Conservation (phyloP, 1,284 basidiomycete species). For the Caloboletus inedulis region DNA sequence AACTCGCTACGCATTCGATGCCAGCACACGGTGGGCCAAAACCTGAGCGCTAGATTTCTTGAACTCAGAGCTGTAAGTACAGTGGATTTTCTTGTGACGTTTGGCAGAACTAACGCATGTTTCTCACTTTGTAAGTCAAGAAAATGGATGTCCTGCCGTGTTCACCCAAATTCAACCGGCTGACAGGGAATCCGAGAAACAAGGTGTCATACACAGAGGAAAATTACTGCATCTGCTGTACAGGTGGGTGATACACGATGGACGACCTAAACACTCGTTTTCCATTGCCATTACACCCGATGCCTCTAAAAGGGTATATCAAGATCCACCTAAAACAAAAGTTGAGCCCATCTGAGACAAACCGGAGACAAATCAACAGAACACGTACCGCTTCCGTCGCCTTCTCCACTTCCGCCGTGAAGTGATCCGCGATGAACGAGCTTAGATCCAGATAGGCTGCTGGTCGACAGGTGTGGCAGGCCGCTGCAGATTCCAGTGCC, state of each 20-base stretch:
- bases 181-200: neutral
- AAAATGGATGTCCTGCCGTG: neutral
- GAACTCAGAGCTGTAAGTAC: neutral
- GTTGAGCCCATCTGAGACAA: slow-evolving; percentile 11
- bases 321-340: slow-evolving; percentile 29
- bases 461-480: slow-evolving; percentile 30
- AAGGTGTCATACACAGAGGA: neutral
- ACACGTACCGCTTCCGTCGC: slow-evolving; percentile 29
- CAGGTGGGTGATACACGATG: slow-evolving; percentile 9
- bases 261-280: neutral
- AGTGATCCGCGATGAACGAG: slow-evolving; percentile 32
- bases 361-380: neutral
- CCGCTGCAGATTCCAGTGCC: slow-evolving; percentile 26
- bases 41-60: too few relatives aligned
- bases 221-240: slow-evolving; percentile 4
- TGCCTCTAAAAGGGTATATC: slow-evolving; percentile 29
- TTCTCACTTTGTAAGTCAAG: neutral
- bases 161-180: neutral
- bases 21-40: too few relatives aligned
- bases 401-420: slow-evolving; percentile 30
- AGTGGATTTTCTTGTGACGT: neutral
- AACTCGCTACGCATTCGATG: too few relatives aligned
- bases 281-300: slow-evolving; percentile 4
- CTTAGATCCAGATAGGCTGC: slow-evolving; percentile 32
- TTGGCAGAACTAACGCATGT: neutral